phyloP scores from a whole-genome alignment of 345 rosid species.

The Hibiscus syriacus region DNA sequence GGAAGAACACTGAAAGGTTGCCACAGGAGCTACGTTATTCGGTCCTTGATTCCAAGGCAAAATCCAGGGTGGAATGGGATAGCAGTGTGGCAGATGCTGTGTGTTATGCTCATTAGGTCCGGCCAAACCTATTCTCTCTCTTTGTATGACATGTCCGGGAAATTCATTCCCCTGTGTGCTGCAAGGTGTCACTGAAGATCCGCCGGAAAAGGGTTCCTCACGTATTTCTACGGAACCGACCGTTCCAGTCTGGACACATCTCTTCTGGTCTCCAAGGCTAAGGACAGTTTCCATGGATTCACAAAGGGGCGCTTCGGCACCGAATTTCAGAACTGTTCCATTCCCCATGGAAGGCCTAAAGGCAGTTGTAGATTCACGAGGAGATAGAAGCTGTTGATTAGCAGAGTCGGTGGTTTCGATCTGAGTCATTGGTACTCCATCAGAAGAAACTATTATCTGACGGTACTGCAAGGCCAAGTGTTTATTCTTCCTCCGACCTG shows the following conservation, averaged over 20 bases:
- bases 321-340: conserved; percentile 45
- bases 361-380: conserved; percentile 24
- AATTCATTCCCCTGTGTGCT: conserved; percentile 21
- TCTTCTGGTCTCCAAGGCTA: no score
- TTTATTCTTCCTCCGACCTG: no score
- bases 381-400: conserved; percentile 26
- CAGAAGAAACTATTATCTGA: conserved; percentile 44
- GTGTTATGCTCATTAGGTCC: conserved; percentile 21
- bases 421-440: conserved; percentile 31
- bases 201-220: conserved; percentile 33
- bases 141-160: conserved; percentile 19
- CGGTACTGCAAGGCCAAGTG: conserved; percentile 57
- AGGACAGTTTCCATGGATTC: no score
- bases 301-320: no score
- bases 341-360: conserved; percentile 32
- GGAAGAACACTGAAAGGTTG: conserved; percentile 24
- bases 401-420: conserved; percentile 32
- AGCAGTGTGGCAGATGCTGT: conserved; percentile 23
- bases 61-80: conserved; percentile 38
- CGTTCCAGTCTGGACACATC: conserved; percentile 21
- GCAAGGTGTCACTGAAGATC: conserved; percentile 29
- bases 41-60: conserved; percentile 38
- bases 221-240: conserved; percentile 19
- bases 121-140: conserved; percentile 22
- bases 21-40: conserved; percentile 22